Evolutionary conservation across 345 rosid species (phyloP), one percentile per base, ranked within the genome.

Genomic region (Trapa bicornis): DNA sequence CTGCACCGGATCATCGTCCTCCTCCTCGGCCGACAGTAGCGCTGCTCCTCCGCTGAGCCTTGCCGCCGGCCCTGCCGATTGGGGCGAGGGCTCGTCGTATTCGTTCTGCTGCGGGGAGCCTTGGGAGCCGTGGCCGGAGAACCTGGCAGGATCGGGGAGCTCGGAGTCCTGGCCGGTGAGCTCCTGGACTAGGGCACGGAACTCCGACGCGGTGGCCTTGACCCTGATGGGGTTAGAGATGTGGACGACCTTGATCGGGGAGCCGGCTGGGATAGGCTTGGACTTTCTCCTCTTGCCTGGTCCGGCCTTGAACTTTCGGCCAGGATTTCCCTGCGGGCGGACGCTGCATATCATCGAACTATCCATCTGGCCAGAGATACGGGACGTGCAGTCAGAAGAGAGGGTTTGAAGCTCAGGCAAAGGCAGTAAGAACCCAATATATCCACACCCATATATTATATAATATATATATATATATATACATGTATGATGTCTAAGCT

Each of bases 141-240:
- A 61, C 76, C 47, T 70, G 58, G 64, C 13, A 35, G 73, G 70
- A 61, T 78, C 72, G 6, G 77, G 80, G 37, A 68, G 58, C 33
- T 69, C 85, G 64, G 87, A 67, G 66, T 81, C 69, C 54, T 73
- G 82, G 58, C 87, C 87, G 32, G 87, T 84, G 72, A 81, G 78
- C 45, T 78, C 67, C 65, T 84, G 85, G 45, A 84, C 87, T 67
- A 84, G 57, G 38, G 79, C 73, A 62, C 81, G 70, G 70, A 84
- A 84, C 65, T 75, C 56, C 16, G 85, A 81, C 43, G 79, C 80
- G 60, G 74, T 65, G 37, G 74, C 67, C 69, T 76, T 68, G 76
- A 84, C 77, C 75, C 65, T 74, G 73, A 81, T 76, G 42, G 87
- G 87, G 73, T 77, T 84, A 29, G 87, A 74, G 64, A 84, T 84